A percentile compares a stretch with the other conserved stretches of the same genome.
Conservation (phyloP, 2,329 filamentous ascomycete genomes). For the Metarhizium album region DNA sequence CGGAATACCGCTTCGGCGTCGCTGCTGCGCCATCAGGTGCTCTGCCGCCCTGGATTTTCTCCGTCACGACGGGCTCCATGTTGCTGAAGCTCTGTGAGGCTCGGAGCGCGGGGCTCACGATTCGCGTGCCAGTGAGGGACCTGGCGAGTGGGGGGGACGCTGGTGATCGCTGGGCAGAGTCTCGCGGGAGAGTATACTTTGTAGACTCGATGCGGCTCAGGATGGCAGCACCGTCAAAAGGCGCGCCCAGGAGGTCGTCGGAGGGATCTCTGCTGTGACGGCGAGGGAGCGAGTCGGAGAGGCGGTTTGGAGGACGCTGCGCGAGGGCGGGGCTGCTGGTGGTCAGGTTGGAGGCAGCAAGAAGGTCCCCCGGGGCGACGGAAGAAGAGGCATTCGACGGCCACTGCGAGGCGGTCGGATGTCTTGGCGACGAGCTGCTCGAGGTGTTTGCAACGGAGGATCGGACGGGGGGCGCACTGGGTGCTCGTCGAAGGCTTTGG, state of each 20-base stretch:
- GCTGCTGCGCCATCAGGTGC: slow-evolving; percentile 31
- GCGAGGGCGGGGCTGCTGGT: slow-evolving; percentile 5
- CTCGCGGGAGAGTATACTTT: slow-evolving; percentile 25
- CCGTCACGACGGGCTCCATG: slow-evolving; percentile 28
- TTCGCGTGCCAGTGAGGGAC: slow-evolving; percentile 42
- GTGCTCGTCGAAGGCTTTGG: slow-evolving; percentile 48
- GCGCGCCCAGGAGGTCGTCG: slow-evolving; percentile 53
- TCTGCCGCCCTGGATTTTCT: slow-evolving; percentile 23
- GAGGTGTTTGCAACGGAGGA: slow-evolving; percentile 39
- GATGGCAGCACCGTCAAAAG: slow-evolving; percentile 54
- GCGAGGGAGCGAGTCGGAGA: slow-evolving; percentile 11
- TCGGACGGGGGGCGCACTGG: slow-evolving; percentile 44
- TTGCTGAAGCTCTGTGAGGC: slow-evolving; percentile 47
- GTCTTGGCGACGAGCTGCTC: slow-evolving; percentile 37
- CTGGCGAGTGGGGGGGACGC: slow-evolving; percentile 29
- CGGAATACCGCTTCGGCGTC: slow-evolving; percentile 64
- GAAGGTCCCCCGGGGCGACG: slow-evolving; percentile 34
- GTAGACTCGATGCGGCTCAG: slow-evolving; percentile 48
- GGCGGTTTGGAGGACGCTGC: slow-evolving; percentile 11
- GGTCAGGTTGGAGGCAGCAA: slow-evolving; percentile 17
- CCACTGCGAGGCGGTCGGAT: slow-evolving; percentile 28
- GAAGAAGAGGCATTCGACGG: slow-evolving; percentile 37
- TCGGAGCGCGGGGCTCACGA: slow-evolving; percentile 44
- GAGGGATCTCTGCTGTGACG: slow-evolving; percentile 23
- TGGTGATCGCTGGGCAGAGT: slow-evolving; percentile 19